These are phyloP conservation scores for Botrytis pseudocinerea DNA, from an alignment of 2,329 filamentous ascomycete genomes.

Conservation along the genomic window DNA sequence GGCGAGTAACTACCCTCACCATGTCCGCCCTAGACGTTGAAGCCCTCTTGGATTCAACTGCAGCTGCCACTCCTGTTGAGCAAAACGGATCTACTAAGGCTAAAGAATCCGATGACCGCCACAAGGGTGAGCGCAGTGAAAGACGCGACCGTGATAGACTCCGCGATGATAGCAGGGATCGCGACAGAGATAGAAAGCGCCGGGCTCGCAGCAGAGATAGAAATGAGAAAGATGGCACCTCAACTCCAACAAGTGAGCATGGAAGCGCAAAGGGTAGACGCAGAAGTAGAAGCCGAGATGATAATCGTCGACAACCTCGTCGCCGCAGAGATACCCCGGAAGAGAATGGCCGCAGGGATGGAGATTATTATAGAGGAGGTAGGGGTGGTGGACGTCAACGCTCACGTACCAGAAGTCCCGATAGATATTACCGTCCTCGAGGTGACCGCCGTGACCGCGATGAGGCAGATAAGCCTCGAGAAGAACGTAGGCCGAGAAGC, in stretches of 20 bases:
- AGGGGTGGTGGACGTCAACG: conserved; percentile 56
- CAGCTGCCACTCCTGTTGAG: conserved; percentile 57
- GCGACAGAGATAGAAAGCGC: conserved; percentile 55
- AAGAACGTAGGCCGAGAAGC: conserved; percentile 47
- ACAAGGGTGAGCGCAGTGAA: conserved; percentile 54
- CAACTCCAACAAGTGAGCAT: conserved; percentile 65
- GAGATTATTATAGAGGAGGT: conserved; percentile 68
- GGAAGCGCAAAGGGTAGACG: conserved; percentile 76
- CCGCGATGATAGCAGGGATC: conserved; percentile 55
- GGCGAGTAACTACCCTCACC: conserved; percentile 37
- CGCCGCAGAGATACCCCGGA: conserved; percentile 62
- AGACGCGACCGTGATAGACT: conserved; percentile 58
- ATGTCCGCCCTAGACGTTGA: conserved; percentile 82
- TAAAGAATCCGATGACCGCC: conserved; percentile 59
- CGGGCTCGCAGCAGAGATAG: conserved; percentile 24
- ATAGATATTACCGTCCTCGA: conserved; percentile 55
- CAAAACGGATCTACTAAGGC: conserved; percentile 44
- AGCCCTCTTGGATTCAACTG: conserved; percentile 84
- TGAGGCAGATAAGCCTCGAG: conserved; percentile 49
- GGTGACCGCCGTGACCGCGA: conserved; percentile 53
- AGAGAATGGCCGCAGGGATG: conserved; percentile 50
- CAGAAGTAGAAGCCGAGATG: conserved; percentile 76
- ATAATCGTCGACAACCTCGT: conserved; percentile 71
- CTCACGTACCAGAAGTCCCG: conserved; percentile 71
- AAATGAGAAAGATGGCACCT: conserved; percentile 55